Conservation (phyloP, 2,329 filamentous ascomycete genomes). For the Ophiocordyceps polyrhachis-furcata region DNA sequence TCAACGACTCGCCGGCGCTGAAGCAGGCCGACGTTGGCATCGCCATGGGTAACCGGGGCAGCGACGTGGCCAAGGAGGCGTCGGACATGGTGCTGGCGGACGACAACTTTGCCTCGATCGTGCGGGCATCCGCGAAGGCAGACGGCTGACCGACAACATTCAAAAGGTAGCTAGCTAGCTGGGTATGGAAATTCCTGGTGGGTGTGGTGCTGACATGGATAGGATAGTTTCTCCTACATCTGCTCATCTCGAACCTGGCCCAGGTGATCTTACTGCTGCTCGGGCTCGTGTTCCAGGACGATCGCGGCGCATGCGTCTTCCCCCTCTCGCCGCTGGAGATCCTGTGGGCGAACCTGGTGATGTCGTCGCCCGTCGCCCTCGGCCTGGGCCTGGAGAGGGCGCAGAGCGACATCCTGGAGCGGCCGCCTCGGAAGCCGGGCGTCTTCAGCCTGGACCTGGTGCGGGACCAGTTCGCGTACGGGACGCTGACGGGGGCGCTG, state of each 20-base stretch:
- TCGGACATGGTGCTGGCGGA: slow-evolving; percentile 78
- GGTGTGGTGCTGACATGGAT: too few species aligned
- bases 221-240: slow-evolving; percentile 46
- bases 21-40: slow-evolving; percentile 60
- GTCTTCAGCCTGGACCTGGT: slow-evolving; percentile 48
- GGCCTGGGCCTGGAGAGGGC: slow-evolving; percentile 54
- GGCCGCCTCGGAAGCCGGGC: slow-evolving; percentile 43
- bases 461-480: slow-evolving; percentile 48
- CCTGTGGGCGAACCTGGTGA: slow-evolving; percentile 60
- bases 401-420: slow-evolving; percentile 45
- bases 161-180: slow-evolving; percentile 39
- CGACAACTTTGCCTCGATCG: slow-evolving; percentile 71
- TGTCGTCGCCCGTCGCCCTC: slow-evolving; percentile 51
- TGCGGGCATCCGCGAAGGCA: slow-evolving; percentile 53
- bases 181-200: too few species aligned
- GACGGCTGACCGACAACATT: slow-evolving; percentile 53
- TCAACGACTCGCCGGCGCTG: slow-evolving; percentile 56
- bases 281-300: slow-evolving; percentile 50
- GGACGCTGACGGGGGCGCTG: slow-evolving; percentile 41
- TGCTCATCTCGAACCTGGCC: slow-evolving; percentile 51
- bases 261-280: slow-evolving; percentile 52
- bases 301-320: slow-evolving; percentile 39
- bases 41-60: slow-evolving; percentile 53
- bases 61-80: slow-evolving; percentile 61
- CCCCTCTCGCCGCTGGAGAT: slow-evolving; percentile 56